These are phyloP conservation scores for Vitis hybrid DNA, from an alignment of 177 flowering plant genomes.

Conservation along the genomic window DNA sequence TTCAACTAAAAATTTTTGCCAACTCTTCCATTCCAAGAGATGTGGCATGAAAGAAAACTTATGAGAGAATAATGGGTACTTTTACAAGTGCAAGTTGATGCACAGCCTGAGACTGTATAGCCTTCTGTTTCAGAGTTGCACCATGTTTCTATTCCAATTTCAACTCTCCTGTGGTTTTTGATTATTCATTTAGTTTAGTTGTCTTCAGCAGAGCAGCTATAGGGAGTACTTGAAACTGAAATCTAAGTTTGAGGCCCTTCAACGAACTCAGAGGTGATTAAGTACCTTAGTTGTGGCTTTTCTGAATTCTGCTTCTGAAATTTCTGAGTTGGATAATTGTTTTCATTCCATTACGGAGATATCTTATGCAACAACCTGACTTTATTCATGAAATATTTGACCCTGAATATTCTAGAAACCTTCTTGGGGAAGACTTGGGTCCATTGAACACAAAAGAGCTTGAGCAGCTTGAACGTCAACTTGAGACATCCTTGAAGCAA, in stretches of 20 bases:
- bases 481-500: constrained; percentile 58
- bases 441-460: constrained; percentile 54
- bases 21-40: too few relatives aligned
- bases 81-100: too few relatives aligned
- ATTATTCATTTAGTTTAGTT: neutral
- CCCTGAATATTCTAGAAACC: constrained; percentile 34
- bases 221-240: constrained; percentile 58
- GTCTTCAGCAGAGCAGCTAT: constrained; percentile 44
- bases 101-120: too few relatives aligned
- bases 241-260: constrained; percentile 48
- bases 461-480: constrained; percentile 66
- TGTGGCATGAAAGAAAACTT: too few relatives aligned
- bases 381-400: neutral
- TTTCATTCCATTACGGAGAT: neutral
- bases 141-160: neutral
- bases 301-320: too few relatives aligned
- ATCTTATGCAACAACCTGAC: neutral
- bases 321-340: neutral
- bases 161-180: neutral
- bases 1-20: too few relatives aligned
- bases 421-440: constrained; percentile 70
- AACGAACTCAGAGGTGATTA: constrained; percentile 53
- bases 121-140: neutral
- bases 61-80: too few relatives aligned
- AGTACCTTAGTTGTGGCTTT: neutral